Evolutionary conservation across 768 basidiomycete species (phyloP), one percentile per base, ranked within the genome.

Genomic region (Collybia sp.): DNA sequence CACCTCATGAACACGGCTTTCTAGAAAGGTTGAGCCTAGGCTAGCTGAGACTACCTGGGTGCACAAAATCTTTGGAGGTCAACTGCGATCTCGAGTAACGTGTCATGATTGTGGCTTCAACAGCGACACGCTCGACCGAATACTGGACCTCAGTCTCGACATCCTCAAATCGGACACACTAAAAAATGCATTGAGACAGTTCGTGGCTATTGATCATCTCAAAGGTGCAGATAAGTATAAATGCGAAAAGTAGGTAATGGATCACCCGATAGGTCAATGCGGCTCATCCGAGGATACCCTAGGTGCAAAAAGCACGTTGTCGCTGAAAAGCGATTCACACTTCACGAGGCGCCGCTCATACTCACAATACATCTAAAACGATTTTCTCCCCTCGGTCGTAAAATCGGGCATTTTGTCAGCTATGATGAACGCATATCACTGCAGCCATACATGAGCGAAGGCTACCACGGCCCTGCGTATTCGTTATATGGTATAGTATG

Each of bases 191-290:
- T 65, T 95, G 46, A 74, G 76, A 31, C 86, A 83, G 58, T 96
- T 96, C 56, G 80, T 88, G 32, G 83, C 81, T 6, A 70, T 87
- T 40, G 96, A 99, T 59, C 72, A 77, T 51, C 65, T 99, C 51
- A 88, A 82, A 50, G 96, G 95, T 0, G 81, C 83, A 5, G 92
- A 99, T 72, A 94, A 94, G 68, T 99, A 99, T 66, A 92, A 94
- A 62, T 99, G 96, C 65, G 96, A 99, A 68, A 97, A 92, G 93
- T 96, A 60, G 57, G 88, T 75, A 32, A 30, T 25, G 25, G 25
- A 32, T 16, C 12, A 36, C 12, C 3, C 8, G 33, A 13, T 42
- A 8, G 5, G 38, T n/a, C 18, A 30, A 15, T 30, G 11, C 11
- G 48, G 25, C n/a, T 43, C 36, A 43, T 43, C 38, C 36, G 18